Evolutionary conservation across 805 yeast species (phyloP).

Genomic region (Zygosaccharomyces pseudorouxii): DNA sequence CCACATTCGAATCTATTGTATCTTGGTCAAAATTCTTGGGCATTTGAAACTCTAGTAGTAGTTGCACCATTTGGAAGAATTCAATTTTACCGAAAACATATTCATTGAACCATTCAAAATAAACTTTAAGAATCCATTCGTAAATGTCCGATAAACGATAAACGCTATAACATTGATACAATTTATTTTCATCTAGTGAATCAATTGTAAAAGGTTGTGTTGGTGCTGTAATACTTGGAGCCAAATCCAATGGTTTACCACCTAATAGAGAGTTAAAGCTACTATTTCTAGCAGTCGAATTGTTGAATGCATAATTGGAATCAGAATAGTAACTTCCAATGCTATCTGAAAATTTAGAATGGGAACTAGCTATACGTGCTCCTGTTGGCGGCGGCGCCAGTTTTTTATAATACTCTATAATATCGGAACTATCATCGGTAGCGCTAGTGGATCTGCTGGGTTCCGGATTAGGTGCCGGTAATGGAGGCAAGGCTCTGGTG

Average conservation of each 20-base stretch:
- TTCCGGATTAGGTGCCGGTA: constrained; percentile 6
- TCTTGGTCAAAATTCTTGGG: constrained; percentile 47
- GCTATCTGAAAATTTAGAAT: constrained; percentile 29
- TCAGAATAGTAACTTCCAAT: constrained; percentile 33
- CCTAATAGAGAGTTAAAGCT: constrained; percentile 34
- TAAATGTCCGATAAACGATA: constrained; percentile 47
- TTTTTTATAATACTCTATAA: constrained; percentile 11
- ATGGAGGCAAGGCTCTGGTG: constrained; percentile 16
- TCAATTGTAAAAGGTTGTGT: constrained; percentile 53
- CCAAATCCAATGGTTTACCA: constrained; percentile 31
- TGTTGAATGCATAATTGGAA: constrained; percentile 34
- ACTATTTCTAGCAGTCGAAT: constrained; percentile 29
- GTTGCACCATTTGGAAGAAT: constrained; percentile 49
- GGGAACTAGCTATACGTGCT: constrained; percentile 22
- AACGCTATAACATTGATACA: constrained; percentile 43
- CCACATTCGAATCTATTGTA: constrained; percentile 46
- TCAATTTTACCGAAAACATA: constrained; percentile 46
- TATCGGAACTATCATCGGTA: background rate
- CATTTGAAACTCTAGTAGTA: constrained; percentile 47
- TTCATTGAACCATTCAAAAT: constrained; percentile 51
- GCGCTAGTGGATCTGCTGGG: background rate
- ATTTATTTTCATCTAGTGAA: constrained; percentile 45
- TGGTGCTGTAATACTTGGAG: constrained; percentile 42
- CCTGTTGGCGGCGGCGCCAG: constrained; percentile 20
- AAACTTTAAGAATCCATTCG: constrained; percentile 48